Conservation (phyloP, 2,329 filamentous ascomycete genomes). For the Beauveria scarabaeidicola region DNA sequence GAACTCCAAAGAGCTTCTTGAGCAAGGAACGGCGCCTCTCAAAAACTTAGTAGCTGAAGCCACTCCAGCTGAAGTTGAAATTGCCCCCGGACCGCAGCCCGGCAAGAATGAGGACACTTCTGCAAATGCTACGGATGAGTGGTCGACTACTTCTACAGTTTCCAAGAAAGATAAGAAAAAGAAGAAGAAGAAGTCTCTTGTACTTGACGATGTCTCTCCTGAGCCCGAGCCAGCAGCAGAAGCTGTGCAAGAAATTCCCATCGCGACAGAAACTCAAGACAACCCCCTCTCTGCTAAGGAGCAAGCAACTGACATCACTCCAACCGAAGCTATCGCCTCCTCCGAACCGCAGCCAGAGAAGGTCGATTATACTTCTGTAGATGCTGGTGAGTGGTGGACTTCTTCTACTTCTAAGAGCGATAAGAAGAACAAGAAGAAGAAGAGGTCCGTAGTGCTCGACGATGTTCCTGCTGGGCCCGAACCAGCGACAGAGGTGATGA, state of each 20-base stretch:
- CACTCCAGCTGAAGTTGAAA: not conserved
- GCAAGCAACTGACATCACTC: not conserved
- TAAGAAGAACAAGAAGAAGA: constrained; percentile 21
- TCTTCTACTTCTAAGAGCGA: constrained; percentile 24
- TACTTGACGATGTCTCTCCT: constrained; percentile 8
- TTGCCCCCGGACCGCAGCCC: not conserved
- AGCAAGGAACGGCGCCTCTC: not conserved
- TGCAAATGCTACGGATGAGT: constrained; percentile 6
- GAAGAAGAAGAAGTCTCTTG: constrained; percentile 6
- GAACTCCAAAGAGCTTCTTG: not conserved
- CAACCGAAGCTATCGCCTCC: no score
- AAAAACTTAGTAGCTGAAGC: not conserved
- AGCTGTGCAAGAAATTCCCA: not conserved
- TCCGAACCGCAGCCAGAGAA: not conserved
- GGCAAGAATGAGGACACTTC: not conserved
- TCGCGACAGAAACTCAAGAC: not conserved
- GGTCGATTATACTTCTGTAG: not conserved
- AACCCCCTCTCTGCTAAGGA: not conserved
- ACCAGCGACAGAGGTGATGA: not conserved
- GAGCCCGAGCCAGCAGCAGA: not conserved
- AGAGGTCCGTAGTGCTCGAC: not conserved
- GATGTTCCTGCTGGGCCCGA: not conserved
- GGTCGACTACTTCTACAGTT: not conserved
- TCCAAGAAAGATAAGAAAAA: constrained; percentile 22
- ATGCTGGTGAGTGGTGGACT: constrained; percentile 2